phyloP scores from a whole-genome alignment of 1,284 basidiomycete species.

The Rhizoctonia solani region DNA sequence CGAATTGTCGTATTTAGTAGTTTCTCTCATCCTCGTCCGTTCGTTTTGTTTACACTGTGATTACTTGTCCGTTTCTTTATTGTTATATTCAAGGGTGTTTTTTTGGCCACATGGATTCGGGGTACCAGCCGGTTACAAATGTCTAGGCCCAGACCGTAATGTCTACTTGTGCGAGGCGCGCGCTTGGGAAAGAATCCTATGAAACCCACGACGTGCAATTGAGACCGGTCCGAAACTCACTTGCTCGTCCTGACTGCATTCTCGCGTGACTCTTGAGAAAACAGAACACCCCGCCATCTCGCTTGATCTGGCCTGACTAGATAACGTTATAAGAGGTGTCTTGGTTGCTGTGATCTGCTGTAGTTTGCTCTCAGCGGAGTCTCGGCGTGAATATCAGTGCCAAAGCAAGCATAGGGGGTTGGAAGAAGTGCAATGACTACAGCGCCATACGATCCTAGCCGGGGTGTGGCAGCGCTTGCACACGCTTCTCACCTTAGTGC shows the following conservation, averaged over 20 bases:
- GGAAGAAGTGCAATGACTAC: conserved; percentile 10
- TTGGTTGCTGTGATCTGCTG: not conserved
- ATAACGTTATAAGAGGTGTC: not conserved
- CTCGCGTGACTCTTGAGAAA: not conserved
- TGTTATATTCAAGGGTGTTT: not conserved
- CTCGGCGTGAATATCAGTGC: too few species aligned
- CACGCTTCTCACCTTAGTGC: conserved; percentile 15
- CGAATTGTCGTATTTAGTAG: not conserved
- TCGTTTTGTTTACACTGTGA: not conserved
- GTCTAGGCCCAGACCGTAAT: not conserved
- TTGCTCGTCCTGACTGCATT: not conserved
- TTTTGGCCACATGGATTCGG: too few species aligned
- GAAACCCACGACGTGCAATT: conserved; percentile 28
- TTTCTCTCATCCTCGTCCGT: not conserved
- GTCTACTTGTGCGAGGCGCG: conserved; percentile 1
- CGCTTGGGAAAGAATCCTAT: not conserved
- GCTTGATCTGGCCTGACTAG: not conserved
- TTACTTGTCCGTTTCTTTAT: conserved; percentile 10
- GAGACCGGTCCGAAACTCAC: conserved; percentile 7
- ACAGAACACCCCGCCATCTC: conserved; percentile 2
- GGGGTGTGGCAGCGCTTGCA: conserved; percentile 14
- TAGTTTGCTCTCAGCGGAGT: not conserved
- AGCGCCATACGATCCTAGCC: conserved; percentile 11
- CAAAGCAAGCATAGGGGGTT: too few species aligned
- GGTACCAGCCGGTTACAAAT: not conserved